Evolutionary conservation across 148 eudicot species (phyloP), one percentile per base, ranked within the genome.

Genomic region (Rhododendron henanense): DNA sequence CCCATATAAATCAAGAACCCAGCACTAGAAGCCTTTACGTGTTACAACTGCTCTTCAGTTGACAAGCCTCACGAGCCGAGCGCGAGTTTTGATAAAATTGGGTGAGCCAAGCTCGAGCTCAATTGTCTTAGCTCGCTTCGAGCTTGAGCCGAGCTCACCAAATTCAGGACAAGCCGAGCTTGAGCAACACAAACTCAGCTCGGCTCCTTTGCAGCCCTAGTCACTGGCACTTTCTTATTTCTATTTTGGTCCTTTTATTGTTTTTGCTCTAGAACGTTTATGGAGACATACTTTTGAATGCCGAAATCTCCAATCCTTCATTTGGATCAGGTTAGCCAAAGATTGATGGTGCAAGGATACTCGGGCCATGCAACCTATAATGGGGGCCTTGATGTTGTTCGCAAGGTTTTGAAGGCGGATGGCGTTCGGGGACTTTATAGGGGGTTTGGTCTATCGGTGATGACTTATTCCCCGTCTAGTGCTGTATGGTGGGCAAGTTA

Each of bases 401-500:
- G 94, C 67, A 94, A 95, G 90, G 91, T 97, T 85, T 71, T 97
- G 48, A 95, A 93, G 86, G 71, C 93, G 19, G 99, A 97, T 86
- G 99, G 99, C 71, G 87, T 95, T 83, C 90, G 95, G 33, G 99
- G 99, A 89, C 87, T 97, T 1, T 97, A 97, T 84, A 95, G 98
- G 88, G 99, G 99, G 65, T 97, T 97, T 89, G 98, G 99, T 57
- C 91, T 97, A 19, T 97, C 99, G 33, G 96, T 93, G 82, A 87
- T 93, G 92, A 97, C 98, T 14, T 97, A 95, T 90, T 88, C 98
- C 71, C 99, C 99, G 41, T 93, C 98, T 71, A 97, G 99, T 93
- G 99, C 99, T 89, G 98, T 95, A 71, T 97, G 99, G 99, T 97
- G 99, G 99, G 98, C 98, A 65, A 97, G 98, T 85, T 97, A 97